Evolutionary conservation across 495 filamentous ascomycete genomes (phyloP).

Genomic region (Penicillium chermesinum): DNA sequence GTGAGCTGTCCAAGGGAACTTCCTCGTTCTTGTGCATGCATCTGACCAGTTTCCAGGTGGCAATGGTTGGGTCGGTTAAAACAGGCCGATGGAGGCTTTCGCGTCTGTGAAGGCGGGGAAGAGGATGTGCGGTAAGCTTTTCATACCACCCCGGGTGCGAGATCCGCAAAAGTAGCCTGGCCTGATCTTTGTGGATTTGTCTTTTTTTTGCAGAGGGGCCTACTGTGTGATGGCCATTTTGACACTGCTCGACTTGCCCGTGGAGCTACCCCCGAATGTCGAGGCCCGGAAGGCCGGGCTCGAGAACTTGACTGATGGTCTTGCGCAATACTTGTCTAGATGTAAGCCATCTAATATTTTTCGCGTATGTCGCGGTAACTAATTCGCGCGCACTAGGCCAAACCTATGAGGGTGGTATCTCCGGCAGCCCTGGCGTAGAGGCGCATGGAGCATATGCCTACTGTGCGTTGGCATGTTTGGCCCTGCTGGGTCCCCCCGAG

Average conservation of each 20-base stretch:
- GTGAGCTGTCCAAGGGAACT: conserved; percentile 36
- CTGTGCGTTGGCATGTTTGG: conserved; percentile 82
- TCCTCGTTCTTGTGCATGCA: conserved; percentile 11
- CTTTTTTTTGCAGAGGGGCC: conserved; percentile 56
- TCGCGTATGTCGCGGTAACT: too few species aligned
- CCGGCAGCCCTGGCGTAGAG: conserved; percentile 71
- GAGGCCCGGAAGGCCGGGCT: conserved; percentile 43
- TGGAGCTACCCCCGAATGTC: conserved; percentile 63
- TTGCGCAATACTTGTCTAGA: conserved; percentile 72
- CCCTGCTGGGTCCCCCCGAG: conserved; percentile 73
- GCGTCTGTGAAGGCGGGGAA: conserved; percentile 75
- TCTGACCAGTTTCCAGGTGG: conserved; percentile 51
- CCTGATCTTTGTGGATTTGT: too few species aligned
- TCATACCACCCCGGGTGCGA: conserved; percentile 5
- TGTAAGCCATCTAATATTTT: conserved; percentile 60
- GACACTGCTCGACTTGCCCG: conserved; percentile 74
- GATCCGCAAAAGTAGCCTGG: conserved; percentile 7
- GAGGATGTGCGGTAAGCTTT: conserved; percentile 74
- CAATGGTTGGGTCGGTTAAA: conserved; percentile 81
- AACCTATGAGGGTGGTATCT: conserved; percentile 91
- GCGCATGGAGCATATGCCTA: conserved; percentile 97
- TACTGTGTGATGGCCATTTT: conserved; percentile 85
- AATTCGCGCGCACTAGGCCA: too few species aligned
- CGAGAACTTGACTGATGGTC: conserved; percentile 55
- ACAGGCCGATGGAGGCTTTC: conserved; percentile 77